Conservation (phyloP, 257 asterid species). For the Orobanche coerulescens region DNA sequence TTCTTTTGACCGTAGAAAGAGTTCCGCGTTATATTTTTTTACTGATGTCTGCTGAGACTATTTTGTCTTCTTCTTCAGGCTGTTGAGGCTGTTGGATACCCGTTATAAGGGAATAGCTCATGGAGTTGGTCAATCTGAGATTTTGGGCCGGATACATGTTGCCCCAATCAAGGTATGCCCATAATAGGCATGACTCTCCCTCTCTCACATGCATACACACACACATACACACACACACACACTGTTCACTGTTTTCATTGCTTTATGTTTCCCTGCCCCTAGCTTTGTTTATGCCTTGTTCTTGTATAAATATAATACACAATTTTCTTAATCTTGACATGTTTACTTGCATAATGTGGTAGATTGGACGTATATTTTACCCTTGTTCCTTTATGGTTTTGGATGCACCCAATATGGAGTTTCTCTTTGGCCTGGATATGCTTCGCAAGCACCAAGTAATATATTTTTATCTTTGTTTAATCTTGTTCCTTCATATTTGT, state of each 20-base stretch:
- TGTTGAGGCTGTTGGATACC: conserved; percentile 76
- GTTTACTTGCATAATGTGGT: conserved; percentile 23
- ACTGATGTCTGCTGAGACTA: neutral
- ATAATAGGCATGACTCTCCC: neutral
- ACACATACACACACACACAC: no score
- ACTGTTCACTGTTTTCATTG: neutral
- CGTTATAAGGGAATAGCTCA: conserved; percentile 93
- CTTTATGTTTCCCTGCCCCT: neutral
- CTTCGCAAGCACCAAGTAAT: conserved; percentile 95
- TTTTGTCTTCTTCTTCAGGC: conserved; percentile 37
- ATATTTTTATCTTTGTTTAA: neutral
- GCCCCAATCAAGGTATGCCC: conserved; percentile 87
- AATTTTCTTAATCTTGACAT: neutral
- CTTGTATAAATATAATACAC: neutral
- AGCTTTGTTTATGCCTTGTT: conserved; percentile 1
- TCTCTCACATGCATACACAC: no score
- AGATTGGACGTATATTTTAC: conserved; percentile 80
- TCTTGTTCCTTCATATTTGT: conserved; percentile 10
- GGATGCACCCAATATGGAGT: conserved; percentile 97
- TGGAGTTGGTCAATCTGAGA: conserved; percentile 97
- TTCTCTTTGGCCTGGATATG: conserved; percentile 97
- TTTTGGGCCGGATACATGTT: conserved; percentile 90
- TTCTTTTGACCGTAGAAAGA: conserved; percentile 1
- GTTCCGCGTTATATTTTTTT: conserved; percentile 10
- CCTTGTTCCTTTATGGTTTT: conserved; percentile 87